Evolutionary conservation across 768 basidiomycete species (phyloP), one percentile per base, ranked within the genome.

Genomic region (Pulveroboletus sp.): DNA sequence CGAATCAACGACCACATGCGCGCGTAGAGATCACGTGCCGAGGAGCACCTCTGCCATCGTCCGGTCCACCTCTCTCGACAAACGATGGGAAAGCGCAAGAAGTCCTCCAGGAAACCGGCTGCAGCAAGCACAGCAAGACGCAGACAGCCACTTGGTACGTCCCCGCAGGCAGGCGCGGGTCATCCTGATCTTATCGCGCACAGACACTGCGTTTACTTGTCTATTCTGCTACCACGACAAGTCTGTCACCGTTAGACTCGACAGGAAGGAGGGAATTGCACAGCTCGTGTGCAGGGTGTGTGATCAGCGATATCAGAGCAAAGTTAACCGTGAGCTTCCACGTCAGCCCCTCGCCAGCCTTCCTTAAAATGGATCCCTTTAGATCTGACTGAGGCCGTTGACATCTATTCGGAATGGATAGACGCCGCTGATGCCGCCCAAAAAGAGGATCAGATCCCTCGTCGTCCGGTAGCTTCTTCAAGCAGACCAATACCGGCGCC

Each of bases 371-470:
- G 21, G 2, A 21, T 14, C n/a, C 46, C 43, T 53, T 45, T 63
- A 93, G 90, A 93, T 66, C 74, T 93, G 46, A 90, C 89, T 1
- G 90, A 92, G 57, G 81, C 90, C 14, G 82, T 93, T 49, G 90
- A 93, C 67, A 88, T 93, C 28, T 93, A 91, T 65, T 90, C 89
- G 7, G 88, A 90, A 63, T 93, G 90, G 90, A 89, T 92, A 55
- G 89, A 91, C 64, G 89, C 89, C 43, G 86, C 88, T 6, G 89
- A 91, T 64, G 84, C 86, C 8, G 89, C 88, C 31, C 84, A 89
- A 64, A 78, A 73, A 51, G 81, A 85, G 43, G 79, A 78, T 15
- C 74, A 75, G 5, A 61, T 71, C 24, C 64, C 71, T 31, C 79
- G 81, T 35, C 79, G 83, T 38, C 75, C 80, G 3, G 70, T 75